Evolutionary conservation across 768 basidiomycete species (phyloP).

Genomic region (Tulasnella sp.): DNA sequence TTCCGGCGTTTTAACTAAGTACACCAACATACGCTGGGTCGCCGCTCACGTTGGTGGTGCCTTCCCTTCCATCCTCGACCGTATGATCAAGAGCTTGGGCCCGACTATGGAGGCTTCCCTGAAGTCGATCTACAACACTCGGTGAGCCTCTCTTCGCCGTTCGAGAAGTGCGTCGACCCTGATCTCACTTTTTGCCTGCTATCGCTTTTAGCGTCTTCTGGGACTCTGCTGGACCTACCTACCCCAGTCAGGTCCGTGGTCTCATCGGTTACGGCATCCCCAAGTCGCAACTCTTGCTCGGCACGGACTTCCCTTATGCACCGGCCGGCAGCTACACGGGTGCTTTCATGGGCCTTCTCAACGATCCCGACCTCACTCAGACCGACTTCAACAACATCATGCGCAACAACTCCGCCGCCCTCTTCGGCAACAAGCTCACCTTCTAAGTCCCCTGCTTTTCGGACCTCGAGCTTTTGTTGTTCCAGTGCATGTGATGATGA

Average conservation of each 20-base stretch:
- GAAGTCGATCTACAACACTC: constrained; percentile 22
- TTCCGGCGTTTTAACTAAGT: not conserved
- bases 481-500: not conserved
- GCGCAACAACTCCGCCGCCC: constrained; percentile 9
- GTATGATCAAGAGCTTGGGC: constrained; percentile 22
- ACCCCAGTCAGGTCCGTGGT: constrained; percentile 22
- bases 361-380: constrained; percentile 3
- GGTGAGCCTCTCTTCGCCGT: not conserved
- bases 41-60: constrained; percentile 22
- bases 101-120: not conserved
- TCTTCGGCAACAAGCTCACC: constrained; percentile 17
- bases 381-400: not conserved
- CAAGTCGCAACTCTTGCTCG: constrained; percentile 18
- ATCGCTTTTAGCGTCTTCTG: not conserved
- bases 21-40: constrained; percentile 23
- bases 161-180: not conserved
- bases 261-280: constrained; percentile 23
- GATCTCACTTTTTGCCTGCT: not conserved
- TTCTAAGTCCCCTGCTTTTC: not conserved
- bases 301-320: constrained; percentile 26
- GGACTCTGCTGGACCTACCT: constrained; percentile 29
- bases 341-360: not conserved
- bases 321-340: constrained; percentile 8
- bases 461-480: not conserved
- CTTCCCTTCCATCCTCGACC: constrained; percentile 23